phyloP scores from a whole-genome alignment of 2,329 filamentous ascomycete genomes.

The Colletotrichum echinochloae region DNA sequence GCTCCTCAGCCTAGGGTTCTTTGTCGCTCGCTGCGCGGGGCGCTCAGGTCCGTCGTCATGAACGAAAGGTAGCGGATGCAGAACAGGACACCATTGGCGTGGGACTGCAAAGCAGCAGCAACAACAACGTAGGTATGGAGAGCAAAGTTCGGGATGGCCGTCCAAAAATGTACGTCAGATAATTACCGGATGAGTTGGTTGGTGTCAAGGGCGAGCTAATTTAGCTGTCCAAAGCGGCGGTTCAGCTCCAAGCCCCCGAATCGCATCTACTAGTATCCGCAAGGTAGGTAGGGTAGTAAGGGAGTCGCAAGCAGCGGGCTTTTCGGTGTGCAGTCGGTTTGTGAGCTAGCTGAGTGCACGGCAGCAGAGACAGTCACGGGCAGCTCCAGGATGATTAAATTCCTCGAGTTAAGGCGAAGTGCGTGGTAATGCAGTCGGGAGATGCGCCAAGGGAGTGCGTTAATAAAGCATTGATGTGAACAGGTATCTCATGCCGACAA shows the following conservation, averaged over 20 bases:
- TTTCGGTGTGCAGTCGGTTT: conserved; percentile 6
- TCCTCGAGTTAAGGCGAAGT: neutral
- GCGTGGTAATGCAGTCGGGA: conserved; percentile 1
- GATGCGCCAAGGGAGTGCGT: conserved; percentile 16
- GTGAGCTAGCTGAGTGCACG: conserved; percentile 6
- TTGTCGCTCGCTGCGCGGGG: conserved; percentile 39
- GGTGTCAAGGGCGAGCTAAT: conserved; percentile 26
- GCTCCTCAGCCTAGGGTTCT: conserved; percentile 38
- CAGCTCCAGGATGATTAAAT: neutral
- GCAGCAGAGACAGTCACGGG: conserved; percentile 1
- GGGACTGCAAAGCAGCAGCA: conserved; percentile 1
- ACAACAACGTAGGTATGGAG: conserved; percentile 6
- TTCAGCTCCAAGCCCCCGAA: conserved; percentile 11
- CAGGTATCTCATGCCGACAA: conserved; percentile 21
- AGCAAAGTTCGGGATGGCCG: neutral
- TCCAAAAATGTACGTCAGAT: conserved; percentile 2
- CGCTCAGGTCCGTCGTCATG: conserved; percentile 37
- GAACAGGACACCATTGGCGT: conserved; percentile 30
- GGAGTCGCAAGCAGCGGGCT: neutral
- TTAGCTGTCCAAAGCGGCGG: conserved; percentile 16
- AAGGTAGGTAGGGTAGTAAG: neutral
- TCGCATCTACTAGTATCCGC: conserved; percentile 6
- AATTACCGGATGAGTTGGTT: conserved; percentile 6
- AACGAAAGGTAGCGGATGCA: conserved; percentile 18
- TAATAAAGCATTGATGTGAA: conserved; percentile 28